Evolutionary conservation across 2,329 filamentous ascomycete species (phyloP).

Genomic region (Blastomyces parvus): DNA sequence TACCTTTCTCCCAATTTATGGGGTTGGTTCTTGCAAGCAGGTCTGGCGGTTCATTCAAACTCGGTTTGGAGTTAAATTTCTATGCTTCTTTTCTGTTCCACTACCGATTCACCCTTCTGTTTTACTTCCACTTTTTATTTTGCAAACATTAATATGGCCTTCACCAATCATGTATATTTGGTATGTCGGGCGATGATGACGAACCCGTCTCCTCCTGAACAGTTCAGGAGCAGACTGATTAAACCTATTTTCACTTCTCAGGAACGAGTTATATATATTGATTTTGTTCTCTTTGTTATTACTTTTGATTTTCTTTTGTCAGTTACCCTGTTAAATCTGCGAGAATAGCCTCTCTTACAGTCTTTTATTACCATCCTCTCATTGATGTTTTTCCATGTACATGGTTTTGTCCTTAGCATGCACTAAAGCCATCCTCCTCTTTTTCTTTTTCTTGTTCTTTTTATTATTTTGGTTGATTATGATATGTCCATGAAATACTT

Average conservation of each 20-base stretch:
- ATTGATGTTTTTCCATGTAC: slow-evolving; percentile 6
- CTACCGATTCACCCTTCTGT: slow-evolving; percentile 7
- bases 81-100: slow-evolving; percentile 1
- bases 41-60: slow-evolving; percentile 11
- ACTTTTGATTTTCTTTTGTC: neutral
- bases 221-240: neutral
- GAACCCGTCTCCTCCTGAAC: neutral
- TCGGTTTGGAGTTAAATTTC: slow-evolving; percentile 11
- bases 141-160: slow-evolving; percentile 4
- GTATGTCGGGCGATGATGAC: slow-evolving; percentile 12
- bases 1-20: slow-evolving; percentile 4
- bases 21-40: slow-evolving; percentile 11
- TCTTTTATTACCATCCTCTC: slow-evolving; percentile 10
- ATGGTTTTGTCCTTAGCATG: slow-evolving; percentile 6
- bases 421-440: neutral
- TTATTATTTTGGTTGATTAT: neutral
- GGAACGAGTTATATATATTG: slow-evolving; percentile 3
- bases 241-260: slow-evolving; percentile 6
- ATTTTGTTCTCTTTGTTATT: neutral
- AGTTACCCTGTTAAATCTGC: neutral
- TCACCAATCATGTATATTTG: slow-evolving; percentile 12
- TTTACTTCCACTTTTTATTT: slow-evolving; percentile 8
- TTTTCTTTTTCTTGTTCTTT: neutral
- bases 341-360: slow-evolving; percentile 14
- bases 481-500: neutral